phyloP scores from a whole-genome alignment of 345 rosid species.

The Euphorbia tirucalli region DNA sequence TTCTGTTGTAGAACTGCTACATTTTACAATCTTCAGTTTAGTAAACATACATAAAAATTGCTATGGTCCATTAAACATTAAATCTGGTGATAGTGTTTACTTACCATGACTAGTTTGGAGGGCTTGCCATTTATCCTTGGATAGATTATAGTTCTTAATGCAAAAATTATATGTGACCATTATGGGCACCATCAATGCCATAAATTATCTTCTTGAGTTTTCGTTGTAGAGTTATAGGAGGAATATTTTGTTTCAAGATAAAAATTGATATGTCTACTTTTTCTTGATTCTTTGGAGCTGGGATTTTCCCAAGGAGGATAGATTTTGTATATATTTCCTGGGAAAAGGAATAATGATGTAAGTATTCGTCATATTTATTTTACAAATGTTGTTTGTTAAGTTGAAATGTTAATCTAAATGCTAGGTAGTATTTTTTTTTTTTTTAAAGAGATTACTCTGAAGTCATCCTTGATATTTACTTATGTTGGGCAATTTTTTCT shows the following conservation, averaged over 20 bases:
- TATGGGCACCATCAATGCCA: background rate
- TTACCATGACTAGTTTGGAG: conserved; percentile 3
- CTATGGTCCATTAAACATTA: background rate
- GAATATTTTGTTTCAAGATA: background rate
- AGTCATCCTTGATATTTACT: background rate
- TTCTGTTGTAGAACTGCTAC: background rate
- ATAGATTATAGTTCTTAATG: background rate
- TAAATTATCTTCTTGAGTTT: background rate
- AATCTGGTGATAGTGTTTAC: background rate
- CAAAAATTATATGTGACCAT: background rate
- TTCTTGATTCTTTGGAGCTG: too few species aligned
- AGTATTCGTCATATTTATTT: background rate
- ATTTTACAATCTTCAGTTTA: background rate
- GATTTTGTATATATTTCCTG: background rate
- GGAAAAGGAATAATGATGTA: background rate
- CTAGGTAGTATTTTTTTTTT: background rate
- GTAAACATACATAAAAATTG: background rate
- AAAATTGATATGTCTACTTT: background rate
- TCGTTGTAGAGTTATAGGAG: background rate
- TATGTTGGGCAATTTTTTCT: background rate
- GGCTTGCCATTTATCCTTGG: background rate
- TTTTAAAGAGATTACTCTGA: background rate
- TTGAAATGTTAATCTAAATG: background rate
- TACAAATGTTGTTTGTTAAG: background rate
- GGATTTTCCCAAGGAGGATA: too few species aligned